Conservation (phyloP, 495 filamentous ascomycete genomes). For the Margaritispora aquatica region DNA sequence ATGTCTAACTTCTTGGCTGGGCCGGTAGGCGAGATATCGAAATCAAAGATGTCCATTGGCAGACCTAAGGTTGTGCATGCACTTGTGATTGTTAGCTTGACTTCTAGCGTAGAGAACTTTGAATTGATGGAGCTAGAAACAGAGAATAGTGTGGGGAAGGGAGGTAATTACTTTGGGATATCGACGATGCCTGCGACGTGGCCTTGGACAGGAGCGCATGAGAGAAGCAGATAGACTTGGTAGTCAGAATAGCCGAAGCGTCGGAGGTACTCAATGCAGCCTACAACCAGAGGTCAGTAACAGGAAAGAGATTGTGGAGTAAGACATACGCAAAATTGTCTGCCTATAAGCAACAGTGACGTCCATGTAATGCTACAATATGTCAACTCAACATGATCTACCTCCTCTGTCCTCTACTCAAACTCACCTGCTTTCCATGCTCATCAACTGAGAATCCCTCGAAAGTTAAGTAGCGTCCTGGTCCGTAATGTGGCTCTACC, state of each 20-base stretch:
- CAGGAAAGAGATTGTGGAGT: not conserved
- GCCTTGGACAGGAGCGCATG: conserved; percentile 85
- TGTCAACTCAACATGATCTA: not conserved
- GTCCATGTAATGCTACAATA: conserved; percentile 73
- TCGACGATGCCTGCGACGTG: conserved; percentile 94
- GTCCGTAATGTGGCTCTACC: conserved; percentile 87
- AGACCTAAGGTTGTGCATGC: conserved; percentile 87
- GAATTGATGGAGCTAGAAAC: not conserved
- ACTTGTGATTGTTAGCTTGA: conserved; percentile 5
- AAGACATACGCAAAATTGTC: conserved; percentile 56
- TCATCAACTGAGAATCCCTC: conserved; percentile 94
- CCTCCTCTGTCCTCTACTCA: not conserved
- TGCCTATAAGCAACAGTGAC: conserved; percentile 89
- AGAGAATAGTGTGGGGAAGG: conserved; percentile 31
- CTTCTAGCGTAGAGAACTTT: not conserved
- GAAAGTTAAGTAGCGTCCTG: conserved; percentile 81
- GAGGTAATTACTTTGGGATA: conserved; percentile 44
- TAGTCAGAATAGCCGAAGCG: conserved; percentile 72
- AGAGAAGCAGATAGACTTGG: conserved; percentile 85
- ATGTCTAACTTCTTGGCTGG: conserved; percentile 59
- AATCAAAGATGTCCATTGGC: conserved; percentile 94
- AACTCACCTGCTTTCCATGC: conserved; percentile 57
- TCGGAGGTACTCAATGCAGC: conserved; percentile 74
- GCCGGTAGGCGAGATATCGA: conserved; percentile 74
- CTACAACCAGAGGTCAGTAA: conserved; percentile 6